Percentiles rank a stretch among this genome's conserved stretches.
Evolutionary conservation across 2,329 filamentous ascomycete species (phyloP).

Genomic region (Lecanicillium sp.): DNA sequence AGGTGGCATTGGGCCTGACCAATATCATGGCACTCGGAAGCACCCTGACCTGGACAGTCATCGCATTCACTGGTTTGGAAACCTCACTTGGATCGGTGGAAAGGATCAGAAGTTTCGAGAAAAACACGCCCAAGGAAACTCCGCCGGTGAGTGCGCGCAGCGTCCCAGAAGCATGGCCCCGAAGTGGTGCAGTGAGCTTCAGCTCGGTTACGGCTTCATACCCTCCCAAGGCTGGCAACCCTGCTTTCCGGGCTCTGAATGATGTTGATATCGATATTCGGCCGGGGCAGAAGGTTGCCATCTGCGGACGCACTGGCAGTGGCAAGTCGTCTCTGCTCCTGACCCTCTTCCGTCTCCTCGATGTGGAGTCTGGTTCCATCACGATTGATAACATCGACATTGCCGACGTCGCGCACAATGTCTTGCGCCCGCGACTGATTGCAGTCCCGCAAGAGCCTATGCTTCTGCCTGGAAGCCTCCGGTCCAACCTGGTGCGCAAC

Average conservation of each 20-base stretch:
- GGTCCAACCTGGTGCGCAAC: conserved; percentile 34
- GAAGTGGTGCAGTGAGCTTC: conserved; percentile 22
- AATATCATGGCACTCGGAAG: conserved; percentile 24
- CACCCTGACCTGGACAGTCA: conserved; percentile 25
- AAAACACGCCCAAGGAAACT: conserved; percentile 20
- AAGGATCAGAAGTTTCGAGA: conserved; percentile 22
- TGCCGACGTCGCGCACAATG: conserved; percentile 17
- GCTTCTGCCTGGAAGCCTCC: conserved; percentile 42
- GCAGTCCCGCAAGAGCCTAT: conserved; percentile 47
- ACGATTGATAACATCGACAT: conserved; percentile 39
- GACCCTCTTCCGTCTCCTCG: conserved; percentile 41
- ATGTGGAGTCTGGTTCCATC: conserved; percentile 36
- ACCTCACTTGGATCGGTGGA: conserved; percentile 23
- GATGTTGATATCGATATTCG: conserved; percentile 25
- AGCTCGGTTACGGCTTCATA: conserved; percentile 26
- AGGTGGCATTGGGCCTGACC: conserved; percentile 22
- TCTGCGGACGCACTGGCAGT: conserved; percentile 39
- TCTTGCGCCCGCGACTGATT: conserved; percentile 28
- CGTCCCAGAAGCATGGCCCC: conserved; percentile 23
- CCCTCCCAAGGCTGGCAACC: conserved; percentile 2
- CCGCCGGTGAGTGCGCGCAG: conserved; percentile 13
- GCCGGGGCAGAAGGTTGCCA: conserved; percentile 31
- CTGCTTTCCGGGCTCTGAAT: conserved; percentile 21
- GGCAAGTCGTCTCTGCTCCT: conserved; percentile 32
- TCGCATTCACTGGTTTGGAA: conserved; percentile 27